These are phyloP conservation scores for Fusarium sp. DNA, from an alignment of 2,329 filamentous ascomycete species.

Conservation along the genomic window DNA sequence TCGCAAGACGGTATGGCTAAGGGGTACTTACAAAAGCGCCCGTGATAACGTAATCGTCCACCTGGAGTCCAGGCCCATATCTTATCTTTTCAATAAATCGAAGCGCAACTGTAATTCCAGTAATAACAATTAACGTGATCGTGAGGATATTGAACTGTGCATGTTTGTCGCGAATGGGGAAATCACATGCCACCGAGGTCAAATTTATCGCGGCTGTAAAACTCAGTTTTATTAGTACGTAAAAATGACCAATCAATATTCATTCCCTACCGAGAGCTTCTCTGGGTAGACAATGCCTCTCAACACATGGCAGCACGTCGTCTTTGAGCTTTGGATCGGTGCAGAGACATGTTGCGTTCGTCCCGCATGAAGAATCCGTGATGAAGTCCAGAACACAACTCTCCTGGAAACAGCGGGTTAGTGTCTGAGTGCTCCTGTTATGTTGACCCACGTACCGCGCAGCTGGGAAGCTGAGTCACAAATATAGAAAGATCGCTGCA, in stretches of 20 bases:
- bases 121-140: neutral
- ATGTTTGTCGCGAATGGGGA: neutral
- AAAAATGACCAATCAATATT: neutral
- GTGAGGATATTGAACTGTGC: neutral
- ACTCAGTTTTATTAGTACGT: neutral
- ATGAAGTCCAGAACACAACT: neutral
- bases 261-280: neutral
- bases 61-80: neutral
- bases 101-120: neutral
- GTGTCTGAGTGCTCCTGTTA: neutral
- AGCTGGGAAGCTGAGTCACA: neutral
- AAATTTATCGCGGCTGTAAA: neutral
- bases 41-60: neutral
- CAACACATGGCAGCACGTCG: neutral
- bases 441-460: neutral
- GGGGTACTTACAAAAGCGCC: neutral
- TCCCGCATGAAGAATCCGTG: neutral
- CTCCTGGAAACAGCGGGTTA: neutral
- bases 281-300: neutral
- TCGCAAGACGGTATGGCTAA: fast-evolving
- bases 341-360: neutral
- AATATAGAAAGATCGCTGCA: neutral
- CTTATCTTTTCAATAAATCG: neutral
- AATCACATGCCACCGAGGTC: neutral
- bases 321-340: neutral